A percentile compares a stretch with the other conserved stretches of the same genome.
These are phyloP conservation scores for Suhomyces kunorum DNA, from an alignment of 1,139 yeast genomes.

Conservation along the genomic window DNA sequence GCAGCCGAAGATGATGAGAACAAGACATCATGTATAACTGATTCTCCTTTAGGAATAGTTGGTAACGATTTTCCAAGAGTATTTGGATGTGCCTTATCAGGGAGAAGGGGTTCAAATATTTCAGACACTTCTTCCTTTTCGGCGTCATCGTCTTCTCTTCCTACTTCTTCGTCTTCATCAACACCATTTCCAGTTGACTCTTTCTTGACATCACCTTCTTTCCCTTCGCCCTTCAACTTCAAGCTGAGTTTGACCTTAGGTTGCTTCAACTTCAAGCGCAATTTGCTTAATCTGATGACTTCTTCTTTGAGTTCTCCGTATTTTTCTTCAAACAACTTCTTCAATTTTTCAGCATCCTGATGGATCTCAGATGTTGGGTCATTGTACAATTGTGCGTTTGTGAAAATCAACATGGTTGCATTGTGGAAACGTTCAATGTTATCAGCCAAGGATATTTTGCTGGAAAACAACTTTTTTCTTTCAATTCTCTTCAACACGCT, in stretches of 20 bases:
- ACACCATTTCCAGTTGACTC: constrained; percentile 23
- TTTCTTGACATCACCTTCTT: constrained; percentile 23
- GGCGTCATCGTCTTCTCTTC: constrained; percentile 8
- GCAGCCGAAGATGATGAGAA: constrained; percentile 20
- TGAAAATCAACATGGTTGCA: constrained; percentile 52
- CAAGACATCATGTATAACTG: constrained; percentile 24
- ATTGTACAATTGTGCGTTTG: constrained; percentile 60
- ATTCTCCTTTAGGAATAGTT: constrained; percentile 20
- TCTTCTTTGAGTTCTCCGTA: constrained; percentile 28
- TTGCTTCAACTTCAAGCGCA: constrained; percentile 30
- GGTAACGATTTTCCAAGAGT: constrained; percentile 24
- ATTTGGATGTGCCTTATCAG: constrained; percentile 14
- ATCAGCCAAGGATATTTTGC: constrained; percentile 31
- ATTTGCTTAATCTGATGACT: constrained; percentile 22
- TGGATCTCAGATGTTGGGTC: constrained; percentile 56
- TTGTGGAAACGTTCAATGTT: constrained; percentile 50
- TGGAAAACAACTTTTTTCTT: constrained; percentile 39
- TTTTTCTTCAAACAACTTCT: constrained; percentile 34
- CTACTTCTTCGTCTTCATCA: constrained; percentile 17
- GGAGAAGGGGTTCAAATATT: background rate
- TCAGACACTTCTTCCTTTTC: constrained; percentile 8
- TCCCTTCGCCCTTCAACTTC: constrained; percentile 22
- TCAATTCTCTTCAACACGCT: constrained; percentile 45
- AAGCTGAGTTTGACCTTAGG: constrained; percentile 30
- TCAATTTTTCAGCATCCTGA: constrained; percentile 55